Base-by-base conservation (phyloP, 305 asterid genomes). In the Andrographis paniculata region DNA sequence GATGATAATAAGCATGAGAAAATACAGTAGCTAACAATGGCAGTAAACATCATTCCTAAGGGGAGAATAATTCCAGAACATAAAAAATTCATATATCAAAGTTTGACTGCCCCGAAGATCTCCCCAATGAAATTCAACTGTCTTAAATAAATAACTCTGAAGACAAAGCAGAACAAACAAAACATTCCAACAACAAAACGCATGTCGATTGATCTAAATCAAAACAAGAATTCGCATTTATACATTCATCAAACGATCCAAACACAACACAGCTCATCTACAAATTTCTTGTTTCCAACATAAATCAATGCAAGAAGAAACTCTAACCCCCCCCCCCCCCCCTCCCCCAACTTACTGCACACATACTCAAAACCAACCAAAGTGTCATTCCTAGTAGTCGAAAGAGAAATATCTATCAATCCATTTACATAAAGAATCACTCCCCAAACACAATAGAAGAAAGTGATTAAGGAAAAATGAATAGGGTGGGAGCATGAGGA, bases 201-300 rank as follows among this genome's bases (percentile, higher is more conserved):
- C n/a, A 39, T 14, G 9, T 20, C 17, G 42, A 13, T 7, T 48
- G 18, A 30, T 31, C 28, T 22, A 30, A 31, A 35, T 14, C 11
- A 38, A 27, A 53, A 18, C 28, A 51, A 61, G 46, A 51, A 35
- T 50, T 2, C 45, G 53, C 55, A 49, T 59, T 33, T 27, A 50
- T 38, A 24, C 4, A 3, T 4, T 24, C 30, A 24, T 24, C 30
- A 24, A 24, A 24, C 30, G 8, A 24, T 24, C 30, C 20, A n/a
- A n/a, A n/a, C n/a, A n/a, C n/a, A n/a, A n/a, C n/a, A n/a, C n/a
- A n/a, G n/a, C n/a, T n/a, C n/a, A n/a, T n/a, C n/a, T n/a, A n/a
- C n/a, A n/a, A n/a, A n/a, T n/a, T n/a, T n/a, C n/a, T n/a, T n/a
- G n/a, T n/a, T n/a, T n/a, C n/a, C n/a, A n/a, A n/a, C n/a, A n/a